Evolutionary conservation across 106 monocot species (phyloP).

Genomic region (Dendrobium huoshanense): DNA sequence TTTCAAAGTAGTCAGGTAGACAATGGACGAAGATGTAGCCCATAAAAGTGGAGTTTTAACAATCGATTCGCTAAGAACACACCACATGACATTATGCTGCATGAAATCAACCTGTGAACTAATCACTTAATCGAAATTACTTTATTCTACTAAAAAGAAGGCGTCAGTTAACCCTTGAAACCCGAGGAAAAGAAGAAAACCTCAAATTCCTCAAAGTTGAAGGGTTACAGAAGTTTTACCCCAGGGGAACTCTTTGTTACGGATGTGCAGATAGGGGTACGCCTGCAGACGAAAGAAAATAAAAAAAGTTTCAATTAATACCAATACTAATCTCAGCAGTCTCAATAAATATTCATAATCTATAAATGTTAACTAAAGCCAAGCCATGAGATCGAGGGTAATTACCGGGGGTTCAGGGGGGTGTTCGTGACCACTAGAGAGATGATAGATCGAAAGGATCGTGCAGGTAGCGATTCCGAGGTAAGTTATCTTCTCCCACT

Average conservation of each 20-base stretch:
- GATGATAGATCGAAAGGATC: constrained; percentile 31
- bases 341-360: not conserved
- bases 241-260: constrained; percentile 87
- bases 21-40: not conserved
- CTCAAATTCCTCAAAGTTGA: not conserved
- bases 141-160: not conserved
- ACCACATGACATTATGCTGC: not conserved
- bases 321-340: not conserved
- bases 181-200: not conserved
- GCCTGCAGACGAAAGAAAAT: constrained; percentile 24
- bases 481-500: constrained; percentile 85
- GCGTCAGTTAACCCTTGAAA: not conserved
- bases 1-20: not conserved
- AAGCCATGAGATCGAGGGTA: not conserved
- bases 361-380: not conserved
- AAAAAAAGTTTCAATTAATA: not conserved
- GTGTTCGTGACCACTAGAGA: constrained; percentile 62
- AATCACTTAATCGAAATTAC: not conserved
- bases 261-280: constrained; percentile 64
- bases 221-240: constrained; percentile 19
- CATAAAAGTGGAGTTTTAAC: not conserved
- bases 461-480: constrained; percentile 56
- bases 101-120: not conserved
- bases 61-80: not conserved
- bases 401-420: constrained; percentile 49